Conservation (phyloP, 495 filamentous ascomycete genomes). For the Penicillium bovifimosum region DNA sequence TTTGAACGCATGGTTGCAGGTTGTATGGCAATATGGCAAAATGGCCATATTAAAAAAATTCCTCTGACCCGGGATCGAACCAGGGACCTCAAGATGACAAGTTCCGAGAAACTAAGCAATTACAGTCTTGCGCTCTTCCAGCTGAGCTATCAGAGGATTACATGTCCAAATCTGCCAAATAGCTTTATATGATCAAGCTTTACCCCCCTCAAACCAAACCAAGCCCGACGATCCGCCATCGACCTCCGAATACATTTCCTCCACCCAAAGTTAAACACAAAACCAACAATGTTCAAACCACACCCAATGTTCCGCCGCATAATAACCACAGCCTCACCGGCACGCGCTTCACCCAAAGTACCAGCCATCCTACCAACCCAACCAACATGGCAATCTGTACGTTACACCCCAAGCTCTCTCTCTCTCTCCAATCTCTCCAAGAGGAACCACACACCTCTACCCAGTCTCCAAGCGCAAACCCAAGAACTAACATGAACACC, state of each 20-base stretch:
- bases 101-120: neutral
- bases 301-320: neutral
- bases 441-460: neutral
- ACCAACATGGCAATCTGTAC: neutral
- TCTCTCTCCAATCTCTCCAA: neutral
- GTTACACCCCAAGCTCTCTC: neutral
- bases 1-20: too few relatives aligned
- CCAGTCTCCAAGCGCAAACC: neutral
- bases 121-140: conserved; percentile 6
- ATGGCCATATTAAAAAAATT: neutral
- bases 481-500: neutral
- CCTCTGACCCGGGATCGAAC: conserved; percentile 5
- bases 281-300: neutral
- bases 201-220: neutral
- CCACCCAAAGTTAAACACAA: neutral
- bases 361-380: neutral
- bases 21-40: neutral
- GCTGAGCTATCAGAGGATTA: conserved; percentile 3
- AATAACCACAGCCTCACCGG: neutral
- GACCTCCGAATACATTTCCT: neutral
- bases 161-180: neutral
- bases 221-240: neutral
- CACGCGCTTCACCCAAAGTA: neutral
- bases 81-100: conserved; percentile 2
- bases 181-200: neutral